Evolutionary conservation across 2,329 filamentous ascomycete genomes (phyloP).

Genomic region (Mollisia scopiformis): DNA sequence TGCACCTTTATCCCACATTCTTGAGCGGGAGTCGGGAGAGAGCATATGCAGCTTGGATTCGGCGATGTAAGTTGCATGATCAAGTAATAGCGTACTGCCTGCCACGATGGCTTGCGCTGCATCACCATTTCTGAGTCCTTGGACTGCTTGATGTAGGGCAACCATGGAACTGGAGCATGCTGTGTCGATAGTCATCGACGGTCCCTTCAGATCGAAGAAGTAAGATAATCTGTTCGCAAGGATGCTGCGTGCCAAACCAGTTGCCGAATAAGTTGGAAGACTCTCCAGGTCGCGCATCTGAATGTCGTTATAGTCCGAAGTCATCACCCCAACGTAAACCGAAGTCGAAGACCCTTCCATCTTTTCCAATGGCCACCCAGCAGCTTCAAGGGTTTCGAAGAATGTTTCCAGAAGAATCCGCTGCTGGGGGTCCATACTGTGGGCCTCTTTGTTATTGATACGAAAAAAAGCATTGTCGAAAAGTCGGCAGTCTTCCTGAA

Average conservation of each 20-base stretch:
- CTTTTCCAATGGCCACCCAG: constrained; percentile 7
- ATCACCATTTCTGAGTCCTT: constrained; percentile 19
- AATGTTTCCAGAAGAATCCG: constrained; percentile 31
- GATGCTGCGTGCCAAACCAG: constrained; percentile 38
- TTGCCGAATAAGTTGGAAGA: constrained; percentile 36
- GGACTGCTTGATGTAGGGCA: constrained; percentile 7
- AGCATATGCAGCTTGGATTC: no score
- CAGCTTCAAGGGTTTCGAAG: constrained; percentile 31
- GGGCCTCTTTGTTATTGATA: constrained; percentile 26
- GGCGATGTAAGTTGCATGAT: no score
- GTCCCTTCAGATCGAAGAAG: constrained; percentile 9
- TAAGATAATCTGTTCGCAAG: constrained; percentile 24
- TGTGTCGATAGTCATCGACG: not conserved
- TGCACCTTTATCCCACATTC: constrained; percentile 39
- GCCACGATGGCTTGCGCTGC: constrained; percentile 18
- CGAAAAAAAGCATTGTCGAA: constrained; percentile 17
- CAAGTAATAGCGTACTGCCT: constrained; percentile 28
- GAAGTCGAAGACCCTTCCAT: constrained; percentile 9
- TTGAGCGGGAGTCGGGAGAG: constrained; percentile 34
- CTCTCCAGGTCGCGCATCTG: constrained; percentile 6
- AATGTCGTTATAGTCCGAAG: constrained; percentile 13
- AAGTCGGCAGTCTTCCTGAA: constrained; percentile 6
- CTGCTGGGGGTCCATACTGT: constrained; percentile 35
- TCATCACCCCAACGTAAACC: constrained; percentile 16
- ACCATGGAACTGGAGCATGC: not conserved